Percentiles rank a stretch among this genome's conserved stretches.
Evolutionary conservation across 2,329 filamentous ascomycete species (phyloP).

Genomic region (Paecilomyces sp.): DNA sequence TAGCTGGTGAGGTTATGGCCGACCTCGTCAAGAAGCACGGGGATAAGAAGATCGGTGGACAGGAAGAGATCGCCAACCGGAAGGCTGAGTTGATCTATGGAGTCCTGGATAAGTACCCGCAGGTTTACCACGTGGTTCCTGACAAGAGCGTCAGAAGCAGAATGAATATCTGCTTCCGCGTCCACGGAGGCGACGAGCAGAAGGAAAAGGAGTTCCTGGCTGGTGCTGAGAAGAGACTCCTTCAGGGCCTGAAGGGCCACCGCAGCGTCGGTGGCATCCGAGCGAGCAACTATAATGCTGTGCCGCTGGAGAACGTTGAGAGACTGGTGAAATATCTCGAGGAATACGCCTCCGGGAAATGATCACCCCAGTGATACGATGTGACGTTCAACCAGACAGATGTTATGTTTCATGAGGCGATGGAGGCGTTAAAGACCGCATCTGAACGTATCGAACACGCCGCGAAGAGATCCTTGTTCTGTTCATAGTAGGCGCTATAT

Average conservation of each 20-base stretch:
- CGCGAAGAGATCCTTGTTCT: background rate
- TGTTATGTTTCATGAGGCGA: background rate
- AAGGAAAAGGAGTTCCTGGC: slow-evolving; percentile 76
- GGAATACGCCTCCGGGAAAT: slow-evolving; percentile 42
- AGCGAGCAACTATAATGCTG: slow-evolving; percentile 83
- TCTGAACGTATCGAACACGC: background rate
- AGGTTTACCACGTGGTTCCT: slow-evolving; percentile 72
- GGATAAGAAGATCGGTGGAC: slow-evolving; percentile 63
- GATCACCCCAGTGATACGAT: background rate
- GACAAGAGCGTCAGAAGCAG: slow-evolving; percentile 68
- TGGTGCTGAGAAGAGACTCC: slow-evolving; percentile 58
- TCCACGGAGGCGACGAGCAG: slow-evolving; percentile 58
- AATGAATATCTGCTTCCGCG: slow-evolving; percentile 94
- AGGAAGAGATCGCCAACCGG: slow-evolving; percentile 63
- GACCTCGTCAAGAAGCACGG: slow-evolving; percentile 60
- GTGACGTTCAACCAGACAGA: background rate
- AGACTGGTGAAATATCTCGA: slow-evolving; percentile 39
- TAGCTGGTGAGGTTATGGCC: slow-evolving; percentile 82
- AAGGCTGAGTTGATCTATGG: slow-evolving; percentile 74
- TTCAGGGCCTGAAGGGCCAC: slow-evolving; percentile 83
- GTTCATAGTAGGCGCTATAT: background rate
- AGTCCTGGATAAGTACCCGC: slow-evolving; percentile 64
- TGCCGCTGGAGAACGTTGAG: slow-evolving; percentile 46
- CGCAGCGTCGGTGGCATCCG: slow-evolving; percentile 80
- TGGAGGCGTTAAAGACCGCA: background rate